These are phyloP conservation scores for Clarireedia monteithiana DNA, from an alignment of 2,329 filamentous ascomycete genomes.

Conservation along the genomic window DNA sequence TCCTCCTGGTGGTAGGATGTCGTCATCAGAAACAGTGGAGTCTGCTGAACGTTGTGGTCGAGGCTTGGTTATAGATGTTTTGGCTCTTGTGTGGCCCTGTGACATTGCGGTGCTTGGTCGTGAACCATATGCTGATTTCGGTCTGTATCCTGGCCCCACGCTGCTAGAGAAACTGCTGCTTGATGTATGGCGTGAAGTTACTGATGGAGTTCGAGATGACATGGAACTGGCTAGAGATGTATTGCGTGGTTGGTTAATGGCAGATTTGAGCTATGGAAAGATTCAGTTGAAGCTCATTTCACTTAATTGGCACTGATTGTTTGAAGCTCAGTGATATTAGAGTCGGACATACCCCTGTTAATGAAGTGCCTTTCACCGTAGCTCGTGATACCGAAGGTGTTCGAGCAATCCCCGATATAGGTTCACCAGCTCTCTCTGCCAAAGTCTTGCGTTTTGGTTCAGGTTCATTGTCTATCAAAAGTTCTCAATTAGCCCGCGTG, in stretches of 20 bases:
- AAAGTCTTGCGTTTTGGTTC: constrained; percentile 55
- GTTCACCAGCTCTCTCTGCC: constrained; percentile 46
- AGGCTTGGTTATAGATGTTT: constrained; percentile 32
- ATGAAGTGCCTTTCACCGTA: constrained; percentile 23
- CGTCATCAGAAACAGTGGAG: constrained; percentile 29
- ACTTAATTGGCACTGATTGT: neutral
- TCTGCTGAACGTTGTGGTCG: constrained; percentile 35
- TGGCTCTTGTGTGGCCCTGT: constrained; percentile 39
- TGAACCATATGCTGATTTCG: constrained; percentile 33
- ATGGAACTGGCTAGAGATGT: constrained; percentile 33
- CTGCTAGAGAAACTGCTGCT: constrained; percentile 48
- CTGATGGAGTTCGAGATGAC: constrained; percentile 34
- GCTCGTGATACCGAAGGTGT: constrained; percentile 36
- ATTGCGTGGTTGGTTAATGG: constrained; percentile 12
- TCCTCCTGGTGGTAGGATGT: constrained; percentile 22
- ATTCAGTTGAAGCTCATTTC: neutral
- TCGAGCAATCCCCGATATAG: constrained; percentile 31
- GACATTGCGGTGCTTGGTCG: constrained; percentile 45
- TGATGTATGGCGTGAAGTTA: constrained; percentile 36
- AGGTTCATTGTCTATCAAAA: constrained; percentile 40
- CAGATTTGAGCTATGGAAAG: neutral
- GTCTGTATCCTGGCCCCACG: constrained; percentile 44
- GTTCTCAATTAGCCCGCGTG: neutral
- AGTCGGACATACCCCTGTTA: constrained; percentile 20
- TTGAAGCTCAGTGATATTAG: neutral